Conservation (phyloP, 805 yeast genomes). For the Myxozyma mucilagina region DNA sequence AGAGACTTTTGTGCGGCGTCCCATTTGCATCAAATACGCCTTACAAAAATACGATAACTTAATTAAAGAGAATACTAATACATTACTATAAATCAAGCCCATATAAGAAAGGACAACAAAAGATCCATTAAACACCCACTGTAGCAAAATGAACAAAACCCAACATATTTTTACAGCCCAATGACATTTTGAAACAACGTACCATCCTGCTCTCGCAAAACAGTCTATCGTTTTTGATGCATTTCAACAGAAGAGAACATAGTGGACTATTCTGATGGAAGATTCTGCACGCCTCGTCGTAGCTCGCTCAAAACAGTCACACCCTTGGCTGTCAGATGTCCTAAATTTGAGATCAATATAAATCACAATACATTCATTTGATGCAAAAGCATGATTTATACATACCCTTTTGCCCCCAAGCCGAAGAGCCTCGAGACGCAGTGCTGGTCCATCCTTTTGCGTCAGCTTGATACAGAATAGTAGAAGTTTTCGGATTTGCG, state of each 20-base stretch:
- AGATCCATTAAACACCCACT: background rate
- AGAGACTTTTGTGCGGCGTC: too few species aligned
- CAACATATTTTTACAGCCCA: background rate
- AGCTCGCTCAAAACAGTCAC: conserved; percentile 19
- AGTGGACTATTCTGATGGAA: background rate
- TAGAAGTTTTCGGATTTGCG: background rate
- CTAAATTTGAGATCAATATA: background rate
- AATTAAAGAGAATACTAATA: background rate
- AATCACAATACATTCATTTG: background rate
- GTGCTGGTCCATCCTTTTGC: conserved; percentile 25
- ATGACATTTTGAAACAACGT: background rate
- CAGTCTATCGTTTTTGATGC: background rate
- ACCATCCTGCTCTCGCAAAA: background rate
- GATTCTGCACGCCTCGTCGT: conserved; percentile 24
- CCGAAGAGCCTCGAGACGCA: conserved; percentile 13
- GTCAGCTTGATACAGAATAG: conserved; percentile 16
- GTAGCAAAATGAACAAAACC: background rate
- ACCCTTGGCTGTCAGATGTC: conserved; percentile 27
- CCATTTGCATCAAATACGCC: too few species aligned
- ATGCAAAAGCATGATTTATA: background rate
- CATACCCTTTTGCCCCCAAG: conserved; percentile 25
- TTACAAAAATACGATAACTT: too few species aligned
- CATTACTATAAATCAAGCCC: background rate
- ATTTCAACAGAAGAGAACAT: background rate
- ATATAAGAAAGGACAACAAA: background rate